These are phyloP conservation scores for Entoloma clypeatum DNA, from an alignment of 1,284 basidiomycete species.

Conservation along the genomic window DNA sequence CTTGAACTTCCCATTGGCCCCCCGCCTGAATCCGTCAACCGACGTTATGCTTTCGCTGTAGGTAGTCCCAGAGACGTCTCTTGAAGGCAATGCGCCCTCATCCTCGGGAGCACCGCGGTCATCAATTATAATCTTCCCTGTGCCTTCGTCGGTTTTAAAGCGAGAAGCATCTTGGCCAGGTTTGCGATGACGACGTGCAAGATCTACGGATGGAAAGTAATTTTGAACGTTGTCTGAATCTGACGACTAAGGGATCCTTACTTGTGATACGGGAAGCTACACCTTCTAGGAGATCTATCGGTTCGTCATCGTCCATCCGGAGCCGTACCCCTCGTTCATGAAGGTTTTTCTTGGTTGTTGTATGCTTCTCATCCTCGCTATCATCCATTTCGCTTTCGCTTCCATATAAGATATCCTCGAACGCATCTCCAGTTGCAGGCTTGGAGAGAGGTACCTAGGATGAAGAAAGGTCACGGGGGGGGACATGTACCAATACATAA, in stretches of 20 bases:
- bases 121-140: conserved; percentile 89
- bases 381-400: conserved; percentile 84
- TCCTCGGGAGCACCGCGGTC: conserved; percentile 44
- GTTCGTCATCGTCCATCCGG: conserved; percentile 88
- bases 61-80: conserved; percentile 70
- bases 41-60: conserved; percentile 82
- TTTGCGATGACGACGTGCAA: conserved; percentile 58
- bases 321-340: conserved; percentile 54
- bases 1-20: conserved; percentile 81
- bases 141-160: conserved; percentile 85
- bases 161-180: conserved; percentile 83
- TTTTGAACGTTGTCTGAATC: neutral
- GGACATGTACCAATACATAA: neutral
- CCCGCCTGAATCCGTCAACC: conserved; percentile 86
- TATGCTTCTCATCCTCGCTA: conserved; percentile 63
- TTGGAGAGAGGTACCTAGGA: conserved; percentile 39
- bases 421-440: conserved; percentile 75
- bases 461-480: conserved; percentile 2
- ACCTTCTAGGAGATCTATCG: conserved; percentile 92
- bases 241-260: conserved; percentile 36
- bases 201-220: conserved; percentile 37
- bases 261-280: conserved; percentile 75
- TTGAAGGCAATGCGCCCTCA: conserved; percentile 38
- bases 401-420: conserved; percentile 94
- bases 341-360: conserved; percentile 31